Percentiles rank a stretch among this genome's conserved stretches.
phyloP scores from a whole-genome alignment of 352 stramenopile species.

The Phytophthora fragariaefolia region DNA sequence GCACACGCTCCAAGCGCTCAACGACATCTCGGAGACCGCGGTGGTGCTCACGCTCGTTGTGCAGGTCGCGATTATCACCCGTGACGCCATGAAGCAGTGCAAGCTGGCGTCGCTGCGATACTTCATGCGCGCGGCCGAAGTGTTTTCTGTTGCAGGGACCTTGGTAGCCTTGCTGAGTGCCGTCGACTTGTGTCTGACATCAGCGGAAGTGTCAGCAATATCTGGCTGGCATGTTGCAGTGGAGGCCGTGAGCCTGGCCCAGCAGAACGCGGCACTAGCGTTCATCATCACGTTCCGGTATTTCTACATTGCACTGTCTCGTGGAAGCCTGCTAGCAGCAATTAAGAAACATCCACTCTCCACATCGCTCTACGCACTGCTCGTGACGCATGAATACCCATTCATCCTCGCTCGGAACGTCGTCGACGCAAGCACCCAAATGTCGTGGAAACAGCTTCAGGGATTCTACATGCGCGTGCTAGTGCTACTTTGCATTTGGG shows the following conservation, averaged over 20 bases:
- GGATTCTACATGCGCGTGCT: slow-evolving; percentile 28
- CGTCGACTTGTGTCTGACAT: slow-evolving; percentile 4
- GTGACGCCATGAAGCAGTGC: slow-evolving; percentile 37
- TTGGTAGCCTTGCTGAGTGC: slow-evolving; percentile 12
- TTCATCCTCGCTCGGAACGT: slow-evolving; percentile 23
- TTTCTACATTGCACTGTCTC: slow-evolving; percentile 34
- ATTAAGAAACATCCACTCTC: slow-evolving; percentile 31
- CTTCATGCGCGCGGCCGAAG: slow-evolving; percentile 28
- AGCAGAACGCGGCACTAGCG: slow-evolving; percentile 31
- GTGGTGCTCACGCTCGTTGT: slow-evolving; percentile 30
- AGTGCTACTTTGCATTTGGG: slow-evolving; percentile 27
- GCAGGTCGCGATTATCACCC: slow-evolving; percentile 46
- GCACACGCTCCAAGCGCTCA: slow-evolving; percentile 15
- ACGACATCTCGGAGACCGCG: slow-evolving; percentile 25
- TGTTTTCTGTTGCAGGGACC: slow-evolving; percentile 9
- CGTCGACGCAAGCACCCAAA: not conserved
- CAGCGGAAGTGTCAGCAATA: not conserved
- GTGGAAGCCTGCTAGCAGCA: slow-evolving; percentile 17
- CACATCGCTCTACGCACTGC: slow-evolving; percentile 32
- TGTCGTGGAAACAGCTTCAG: slow-evolving; percentile 12
- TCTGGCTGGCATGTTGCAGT: slow-evolving; percentile 1
- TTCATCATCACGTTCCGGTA: slow-evolving; percentile 42
- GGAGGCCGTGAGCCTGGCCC: not conserved
- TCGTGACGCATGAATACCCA: slow-evolving; percentile 39
- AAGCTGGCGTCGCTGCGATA: slow-evolving; percentile 32